phyloP scores from a whole-genome alignment of 306 rosid genomes.

The Argentina anserina region DNA sequence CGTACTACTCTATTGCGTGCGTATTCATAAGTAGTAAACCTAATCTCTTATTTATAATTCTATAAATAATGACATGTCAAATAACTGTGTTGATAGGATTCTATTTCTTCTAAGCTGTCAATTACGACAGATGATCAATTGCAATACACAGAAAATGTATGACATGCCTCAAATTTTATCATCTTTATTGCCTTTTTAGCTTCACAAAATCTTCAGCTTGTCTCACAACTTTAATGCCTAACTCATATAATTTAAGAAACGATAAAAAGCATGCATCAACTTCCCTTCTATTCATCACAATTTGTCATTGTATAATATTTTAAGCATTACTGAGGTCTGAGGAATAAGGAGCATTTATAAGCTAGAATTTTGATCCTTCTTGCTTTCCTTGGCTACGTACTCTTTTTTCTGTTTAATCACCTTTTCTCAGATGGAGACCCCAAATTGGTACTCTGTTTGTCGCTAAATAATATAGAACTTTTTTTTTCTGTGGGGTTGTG shows the following conservation, averaged over 20 bases:
- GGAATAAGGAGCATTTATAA: not conserved
- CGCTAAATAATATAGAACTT: conserved; percentile 24
- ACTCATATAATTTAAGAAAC: conserved; percentile 34
- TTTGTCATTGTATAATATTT: conserved; percentile 32
- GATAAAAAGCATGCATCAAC: not conserved
- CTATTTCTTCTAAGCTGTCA: conserved; percentile 8
- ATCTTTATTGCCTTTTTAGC: conserved; percentile 44
- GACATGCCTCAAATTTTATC: conserved; percentile 38
- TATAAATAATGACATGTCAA: not conserved
- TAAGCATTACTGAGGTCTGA: not conserved
- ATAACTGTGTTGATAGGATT: not conserved
- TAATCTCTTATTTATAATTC: not conserved
- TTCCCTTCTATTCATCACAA: conserved; percentile 23
- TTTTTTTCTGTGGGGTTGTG: conserved; percentile 48
- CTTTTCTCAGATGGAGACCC: conserved; percentile 49
- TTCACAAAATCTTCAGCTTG: conserved; percentile 47
- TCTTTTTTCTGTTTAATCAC: conserved; percentile 22
- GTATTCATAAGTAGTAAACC: not conserved
- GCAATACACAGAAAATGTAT: not conserved
- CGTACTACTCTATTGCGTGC: no score
- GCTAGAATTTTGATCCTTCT: conserved; percentile 24
- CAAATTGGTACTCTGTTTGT: conserved; percentile 29
- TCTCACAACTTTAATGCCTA: conserved; percentile 51
- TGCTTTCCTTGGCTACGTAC: conserved; percentile 14
- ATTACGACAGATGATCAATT: conserved; percentile 12